phyloP scores from a whole-genome alignment of 176 grass and related monocot species.

The Rhipidocladum racemiflorum region DNA sequence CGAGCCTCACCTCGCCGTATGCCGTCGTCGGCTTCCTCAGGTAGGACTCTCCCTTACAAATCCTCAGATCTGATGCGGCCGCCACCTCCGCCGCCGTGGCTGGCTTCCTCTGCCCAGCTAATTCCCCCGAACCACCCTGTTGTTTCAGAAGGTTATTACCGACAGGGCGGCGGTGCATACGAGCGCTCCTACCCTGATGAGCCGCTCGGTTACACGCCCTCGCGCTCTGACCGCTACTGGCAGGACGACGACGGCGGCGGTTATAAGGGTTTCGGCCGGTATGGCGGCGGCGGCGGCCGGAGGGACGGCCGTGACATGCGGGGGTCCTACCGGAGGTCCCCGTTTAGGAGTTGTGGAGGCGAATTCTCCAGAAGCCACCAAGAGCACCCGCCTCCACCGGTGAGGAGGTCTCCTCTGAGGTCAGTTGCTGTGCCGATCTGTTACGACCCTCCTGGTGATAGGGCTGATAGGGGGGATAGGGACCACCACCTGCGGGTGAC shows the following conservation, averaged over 20 bases:
- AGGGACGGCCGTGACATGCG: constrained; percentile 54
- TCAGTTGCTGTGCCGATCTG: constrained; percentile 71
- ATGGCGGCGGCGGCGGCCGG: constrained; percentile 45
- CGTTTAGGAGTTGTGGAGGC: constrained; percentile 38
- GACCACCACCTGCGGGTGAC: constrained; percentile 43
- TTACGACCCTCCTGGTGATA: constrained; percentile 45
- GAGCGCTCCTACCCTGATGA: constrained; percentile 56
- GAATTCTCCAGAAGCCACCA: constrained; percentile 52
- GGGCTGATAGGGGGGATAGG: constrained; percentile 48
- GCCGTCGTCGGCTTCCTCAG: constrained; percentile 41
- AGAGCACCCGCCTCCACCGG: constrained; percentile 48
- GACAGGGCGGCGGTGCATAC: constrained; percentile 41
- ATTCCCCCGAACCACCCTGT: constrained; percentile 25
- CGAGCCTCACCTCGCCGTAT: constrained; percentile 47
- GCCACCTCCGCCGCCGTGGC: not conserved
- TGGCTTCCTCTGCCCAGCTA: constrained; percentile 3
- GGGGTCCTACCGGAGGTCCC: constrained; percentile 60
- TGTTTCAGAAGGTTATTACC: constrained; percentile 61
- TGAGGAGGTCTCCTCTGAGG: constrained; percentile 58
- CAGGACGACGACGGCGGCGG: constrained; percentile 46
- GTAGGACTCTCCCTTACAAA: constrained; percentile 1
- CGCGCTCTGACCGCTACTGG: constrained; percentile 68
- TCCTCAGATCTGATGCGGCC: constrained; percentile 51
- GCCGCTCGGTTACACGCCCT: constrained; percentile 45
- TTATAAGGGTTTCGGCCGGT: constrained; percentile 50